Conservation (phyloP, 176 grass and related monocot genomes). For the Secale cereale region DNA sequence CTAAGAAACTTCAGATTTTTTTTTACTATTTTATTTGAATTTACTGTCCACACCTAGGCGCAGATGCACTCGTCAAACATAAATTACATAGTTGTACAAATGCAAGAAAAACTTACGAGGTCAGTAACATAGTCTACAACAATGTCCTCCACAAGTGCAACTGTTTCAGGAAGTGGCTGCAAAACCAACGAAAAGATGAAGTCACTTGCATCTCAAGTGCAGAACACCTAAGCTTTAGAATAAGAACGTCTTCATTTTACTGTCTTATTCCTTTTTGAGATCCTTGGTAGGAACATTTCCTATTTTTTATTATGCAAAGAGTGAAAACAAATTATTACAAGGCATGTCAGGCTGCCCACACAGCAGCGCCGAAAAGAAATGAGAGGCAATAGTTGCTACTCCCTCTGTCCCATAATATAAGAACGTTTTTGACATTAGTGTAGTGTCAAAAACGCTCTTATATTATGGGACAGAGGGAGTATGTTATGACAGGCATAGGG, state of each 20-base stretch:
- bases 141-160: constrained; percentile 94
- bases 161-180: constrained; percentile 94
- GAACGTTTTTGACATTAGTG: no score
- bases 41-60: no score
- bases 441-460: no score
- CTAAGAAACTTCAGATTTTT: no score
- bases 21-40: no score
- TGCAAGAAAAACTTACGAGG: constrained; percentile 47
- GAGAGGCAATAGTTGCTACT: not conserved
- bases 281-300: not conserved
- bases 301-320: not conserved
- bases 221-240: not conserved
- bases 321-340: not conserved
- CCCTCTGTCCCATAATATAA: no score
- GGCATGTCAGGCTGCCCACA: not conserved
- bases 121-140: constrained; percentile 93
- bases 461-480: no score
- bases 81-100: not conserved
- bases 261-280: not conserved
- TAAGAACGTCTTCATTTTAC: not conserved
- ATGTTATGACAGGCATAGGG: no score
- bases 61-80: not conserved
- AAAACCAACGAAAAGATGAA: constrained; percentile 28
- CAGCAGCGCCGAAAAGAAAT: not conserved
- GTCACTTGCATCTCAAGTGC: not conserved